Percentiles rank a stretch among this genome's conserved stretches.
Conservation (phyloP, 106 monocot genomes). For the Gastrodia elata region DNA sequence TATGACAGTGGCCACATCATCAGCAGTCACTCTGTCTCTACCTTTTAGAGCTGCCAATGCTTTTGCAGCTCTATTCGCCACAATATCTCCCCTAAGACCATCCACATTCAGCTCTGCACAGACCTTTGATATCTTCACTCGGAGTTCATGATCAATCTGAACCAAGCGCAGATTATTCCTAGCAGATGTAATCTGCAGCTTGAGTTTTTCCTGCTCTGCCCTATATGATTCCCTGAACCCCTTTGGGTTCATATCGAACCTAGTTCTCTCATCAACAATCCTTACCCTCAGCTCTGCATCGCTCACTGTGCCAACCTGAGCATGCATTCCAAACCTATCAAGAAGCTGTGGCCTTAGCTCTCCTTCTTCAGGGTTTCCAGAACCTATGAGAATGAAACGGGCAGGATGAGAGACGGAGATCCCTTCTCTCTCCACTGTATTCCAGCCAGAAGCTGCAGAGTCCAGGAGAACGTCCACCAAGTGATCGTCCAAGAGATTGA, state of each 20-base stretch:
- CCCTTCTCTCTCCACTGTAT: slow-evolving; percentile 96
- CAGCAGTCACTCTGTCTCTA: slow-evolving; percentile 64
- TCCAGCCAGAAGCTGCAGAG: slow-evolving; percentile 97
- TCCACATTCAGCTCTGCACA: slow-evolving; percentile 96
- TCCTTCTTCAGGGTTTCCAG: slow-evolving; percentile 96
- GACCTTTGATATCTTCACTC: slow-evolving; percentile 93
- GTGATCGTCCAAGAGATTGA: slow-evolving; percentile 96
- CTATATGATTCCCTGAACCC: slow-evolving; percentile 67
- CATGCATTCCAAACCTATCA: slow-evolving; percentile 97
- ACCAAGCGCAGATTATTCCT: slow-evolving; percentile 46
- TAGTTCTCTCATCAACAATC: slow-evolving; percentile 90
- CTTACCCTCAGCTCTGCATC: slow-evolving; percentile 95
- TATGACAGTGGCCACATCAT: slow-evolving; percentile 93
- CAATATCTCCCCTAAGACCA: slow-evolving; percentile 95
- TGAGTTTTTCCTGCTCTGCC: slow-evolving; percentile 82
- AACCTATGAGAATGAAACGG: slow-evolving; percentile 93
- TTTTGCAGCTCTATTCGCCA: slow-evolving; percentile 86
- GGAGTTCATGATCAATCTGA: slow-evolving; percentile 71
- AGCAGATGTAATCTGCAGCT: slow-evolving; percentile 65
- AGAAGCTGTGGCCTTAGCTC: slow-evolving; percentile 96
- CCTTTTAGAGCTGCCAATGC: slow-evolving; percentile 91
- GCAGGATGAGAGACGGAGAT: slow-evolving; percentile 98
- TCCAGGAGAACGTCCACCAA: slow-evolving; percentile 92
- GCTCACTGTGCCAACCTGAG: slow-evolving; percentile 91
- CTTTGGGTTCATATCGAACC: slow-evolving; percentile 78